Base-by-base conservation (phyloP, 2,329 filamentous ascomycete species). In the Cordyceps sp. region DNA sequence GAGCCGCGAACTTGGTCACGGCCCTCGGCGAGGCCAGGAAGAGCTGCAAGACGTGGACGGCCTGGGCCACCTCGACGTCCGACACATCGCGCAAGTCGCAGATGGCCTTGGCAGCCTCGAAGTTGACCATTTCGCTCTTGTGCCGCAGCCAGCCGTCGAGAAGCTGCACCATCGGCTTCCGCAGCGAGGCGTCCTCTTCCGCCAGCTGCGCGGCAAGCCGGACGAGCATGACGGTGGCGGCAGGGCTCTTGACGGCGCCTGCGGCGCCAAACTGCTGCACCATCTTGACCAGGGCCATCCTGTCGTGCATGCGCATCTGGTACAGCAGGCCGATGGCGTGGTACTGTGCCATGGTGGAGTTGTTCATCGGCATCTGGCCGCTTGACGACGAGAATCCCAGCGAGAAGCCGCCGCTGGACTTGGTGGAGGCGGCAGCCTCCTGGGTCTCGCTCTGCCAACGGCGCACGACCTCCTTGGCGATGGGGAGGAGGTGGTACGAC, bases 101-200 rank as follows among this genome's bases (percentile, higher is more conserved):
- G 48, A 98, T 93, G 32, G 88, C 88, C 68, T 96, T 96, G 41
- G 90, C 90, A 33, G 90, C 90, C 61, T 98, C 90, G 45, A 98
- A 94, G 64, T 94, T 96, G 59, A 98, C 86, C 84, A 93, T 93
- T 56, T 96, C 90, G 57, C 85, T 93, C 77, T 98, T 96, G 59
- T 96, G 88, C 54, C 86, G 75, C 55, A 98, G 62, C 88, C 88
- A 96, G 48, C 85, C 82, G 54, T 96, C 88, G 46, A 98, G 71
- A 43, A 98, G 73, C 58, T 86, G 78, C 73, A 93, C 90, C 90
- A 98, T 98, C 37, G 86, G 85, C 62, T 82, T 92, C 45, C 88
- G 69, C 48, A 96, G 67, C 42, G 83, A 78, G 25, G 74, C 69
- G 47, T 98, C 90, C 50, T 98, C 90, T 53, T 93, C 85, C 21